Evolutionary conservation across 1,139 yeast genomes (phyloP), one percentile per base, ranked within the genome.

Genomic region (Nakaseomyces kungkrabaensis): DNA sequence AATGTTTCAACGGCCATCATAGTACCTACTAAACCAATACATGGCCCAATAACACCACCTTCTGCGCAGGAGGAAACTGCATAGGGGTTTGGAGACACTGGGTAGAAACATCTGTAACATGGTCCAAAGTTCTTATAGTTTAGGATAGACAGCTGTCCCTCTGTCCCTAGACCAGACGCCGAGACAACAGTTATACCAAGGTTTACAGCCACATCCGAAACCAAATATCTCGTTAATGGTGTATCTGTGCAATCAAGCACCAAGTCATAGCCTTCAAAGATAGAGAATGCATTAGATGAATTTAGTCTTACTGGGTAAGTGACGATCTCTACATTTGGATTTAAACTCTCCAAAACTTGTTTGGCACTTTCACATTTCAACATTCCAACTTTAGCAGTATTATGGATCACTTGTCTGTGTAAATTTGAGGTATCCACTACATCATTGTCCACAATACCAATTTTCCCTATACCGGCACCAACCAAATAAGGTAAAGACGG

Each of bases 11-110:
- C 70, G 0, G 96, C 95, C 85, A 94, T 94, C 72, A 86, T 74
- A 0, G 82, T 74, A 4, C 99, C 99, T 63, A 92, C 79, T 1
- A 89, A 61, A 0, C 98, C 99, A 46, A 94, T 95, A 5, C 92
- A 94, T 0, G 98, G 96, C 0, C 98, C 98, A 25, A 94, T 68
- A 1, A 94, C 95, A 3, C 99, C 99, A 3, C 96, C 96, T 66
- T 89, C 97, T 8, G 88, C 79, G 61, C 99, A 94, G 0, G 95
- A 78, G 0, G 90, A 77, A 0, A 90, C 89, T 1, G 87, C 74
- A 50, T 79, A 81, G 0, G 96, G 85, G 0, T 94, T 82, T 0
- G 99, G 97, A 0, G 98, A 96, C 10, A 71, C 72, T 0, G 98
- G 97, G 59, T 86, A 88, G 66, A 90, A 81, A 62, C 99, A 94